A percentile compares a stretch with the other conserved stretches of the same genome.
Conservation (phyloP, 768 basidiomycete species). For the Tricholoma terreum region DNA sequence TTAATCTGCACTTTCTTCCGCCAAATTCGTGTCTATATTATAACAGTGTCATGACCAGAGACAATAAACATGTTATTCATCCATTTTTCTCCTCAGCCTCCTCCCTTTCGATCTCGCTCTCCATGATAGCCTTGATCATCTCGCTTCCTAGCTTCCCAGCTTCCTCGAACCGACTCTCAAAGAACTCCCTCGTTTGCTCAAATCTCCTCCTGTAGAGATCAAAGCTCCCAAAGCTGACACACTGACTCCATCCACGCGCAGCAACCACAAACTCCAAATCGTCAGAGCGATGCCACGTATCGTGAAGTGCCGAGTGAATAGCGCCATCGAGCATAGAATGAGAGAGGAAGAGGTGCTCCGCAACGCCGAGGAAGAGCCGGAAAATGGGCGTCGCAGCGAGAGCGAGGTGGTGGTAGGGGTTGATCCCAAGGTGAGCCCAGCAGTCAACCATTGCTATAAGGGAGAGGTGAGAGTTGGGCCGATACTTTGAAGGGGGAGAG, state of each 20-base stretch:
- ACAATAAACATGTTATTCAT: background rate
- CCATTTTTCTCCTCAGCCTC: conserved; percentile 16
- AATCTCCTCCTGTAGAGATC: conserved; percentile 84
- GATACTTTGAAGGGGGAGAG: conserved; percentile 39
- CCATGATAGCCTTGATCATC: conserved; percentile 88
- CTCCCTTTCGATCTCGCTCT: conserved; percentile 47
- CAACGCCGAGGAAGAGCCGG: conserved; percentile 94
- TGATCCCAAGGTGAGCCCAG: conserved; percentile 85
- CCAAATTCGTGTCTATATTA: no score
- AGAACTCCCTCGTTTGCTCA: conserved; percentile 75
- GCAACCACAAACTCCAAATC: conserved; percentile 95
- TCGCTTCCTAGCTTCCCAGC: conserved; percentile 76
- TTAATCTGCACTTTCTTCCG: no score
- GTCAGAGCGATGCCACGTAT: conserved; percentile 79
- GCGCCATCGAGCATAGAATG: conserved; percentile 60
- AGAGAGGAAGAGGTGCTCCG: conserved; percentile 90
- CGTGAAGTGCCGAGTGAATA: conserved; percentile 69
- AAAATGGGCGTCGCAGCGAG: conserved; percentile 97
- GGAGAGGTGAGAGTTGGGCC: conserved; percentile 87
- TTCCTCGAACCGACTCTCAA: conserved; percentile 84
- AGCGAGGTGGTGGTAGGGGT: conserved; percentile 87
- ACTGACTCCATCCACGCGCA: conserved; percentile 94
- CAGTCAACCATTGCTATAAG: conserved; percentile 98
- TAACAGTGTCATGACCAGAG: no score
- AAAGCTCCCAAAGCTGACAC: conserved; percentile 89